phyloP scores from a whole-genome alignment of 1,284 basidiomycete genomes.

The Clitocybe nebularis region DNA sequence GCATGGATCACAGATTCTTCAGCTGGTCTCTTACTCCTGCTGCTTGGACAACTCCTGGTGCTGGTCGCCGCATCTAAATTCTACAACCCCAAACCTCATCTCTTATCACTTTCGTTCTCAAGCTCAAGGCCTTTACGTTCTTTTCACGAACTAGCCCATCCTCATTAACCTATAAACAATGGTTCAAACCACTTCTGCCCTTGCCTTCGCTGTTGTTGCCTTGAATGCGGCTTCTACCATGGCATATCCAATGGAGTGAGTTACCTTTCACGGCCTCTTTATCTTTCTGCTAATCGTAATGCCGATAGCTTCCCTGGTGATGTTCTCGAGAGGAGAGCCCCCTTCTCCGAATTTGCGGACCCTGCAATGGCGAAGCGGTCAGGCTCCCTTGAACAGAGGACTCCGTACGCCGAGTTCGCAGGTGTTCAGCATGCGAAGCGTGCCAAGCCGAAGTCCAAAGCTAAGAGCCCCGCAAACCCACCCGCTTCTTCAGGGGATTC shows the following conservation, averaged over 20 bases:
- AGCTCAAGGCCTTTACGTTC: background rate
- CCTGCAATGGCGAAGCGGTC: too few relatives aligned
- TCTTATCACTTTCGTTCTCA: constrained; percentile 6
- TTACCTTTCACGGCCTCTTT: background rate
- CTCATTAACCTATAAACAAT: constrained; percentile 14
- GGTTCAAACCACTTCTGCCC: constrained; percentile 24
- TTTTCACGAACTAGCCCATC: background rate
- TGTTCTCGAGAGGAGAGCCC: constrained; percentile 1
- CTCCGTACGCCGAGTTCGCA: too few relatives aligned
- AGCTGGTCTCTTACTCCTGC: constrained; percentile 16
- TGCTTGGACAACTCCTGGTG: constrained; percentile 10
- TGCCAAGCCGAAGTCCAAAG: too few relatives aligned
- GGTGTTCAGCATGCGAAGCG: too few relatives aligned
- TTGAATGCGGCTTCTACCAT: constrained; percentile 21
- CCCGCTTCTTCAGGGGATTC: too few relatives aligned
- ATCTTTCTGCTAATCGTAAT: background rate
- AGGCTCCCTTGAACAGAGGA: too few relatives aligned
- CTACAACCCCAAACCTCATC: constrained; percentile 4
- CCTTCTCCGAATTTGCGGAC: too few relatives aligned
- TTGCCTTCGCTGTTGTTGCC: constrained; percentile 24
- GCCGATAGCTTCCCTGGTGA: constrained; percentile 1
- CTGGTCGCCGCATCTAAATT: constrained; percentile 15
- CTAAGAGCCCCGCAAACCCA: too few relatives aligned
- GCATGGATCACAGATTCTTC: background rate
- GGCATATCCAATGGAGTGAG: constrained; percentile 22